phyloP scores from a whole-genome alignment of 148 eudicot genomes.

The Heliosperma pusillum region DNA sequence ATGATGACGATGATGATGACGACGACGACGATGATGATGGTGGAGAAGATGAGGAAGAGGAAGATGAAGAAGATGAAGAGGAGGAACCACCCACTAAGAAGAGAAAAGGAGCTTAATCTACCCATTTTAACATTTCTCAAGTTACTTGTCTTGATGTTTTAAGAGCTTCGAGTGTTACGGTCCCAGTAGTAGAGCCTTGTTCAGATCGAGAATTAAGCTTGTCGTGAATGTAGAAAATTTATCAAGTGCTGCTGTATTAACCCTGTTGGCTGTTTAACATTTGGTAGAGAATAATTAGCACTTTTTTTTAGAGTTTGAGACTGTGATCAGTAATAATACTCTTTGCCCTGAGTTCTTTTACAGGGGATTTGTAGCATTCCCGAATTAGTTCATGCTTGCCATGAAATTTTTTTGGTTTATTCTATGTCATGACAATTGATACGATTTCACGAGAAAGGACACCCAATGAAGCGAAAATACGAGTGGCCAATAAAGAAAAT shows the following conservation, averaged over 20 bases:
- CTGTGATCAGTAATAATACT: neutral
- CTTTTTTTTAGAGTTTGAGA: neutral
- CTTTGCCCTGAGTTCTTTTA: too few relatives aligned
- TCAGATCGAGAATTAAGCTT: slow-evolving; percentile 26
- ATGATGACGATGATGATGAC: slow-evolving; percentile 25
- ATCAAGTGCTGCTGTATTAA: slow-evolving; percentile 21
- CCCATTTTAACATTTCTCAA: neutral
- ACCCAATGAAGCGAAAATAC: too few relatives aligned
- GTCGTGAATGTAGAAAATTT: slow-evolving; percentile 19
- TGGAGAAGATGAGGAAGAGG: slow-evolving; percentile 25
- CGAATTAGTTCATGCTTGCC: too few relatives aligned
- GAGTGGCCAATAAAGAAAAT: too few relatives aligned
- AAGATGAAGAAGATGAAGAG: slow-evolving; percentile 30
- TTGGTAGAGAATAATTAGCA: slow-evolving; percentile 25
- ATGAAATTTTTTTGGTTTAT: too few relatives aligned
- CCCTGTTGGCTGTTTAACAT: slow-evolving; percentile 15
- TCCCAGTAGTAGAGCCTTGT: slow-evolving; percentile 3
- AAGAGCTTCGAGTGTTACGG: too few relatives aligned
- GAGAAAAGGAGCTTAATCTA: slow-evolving; percentile 32
- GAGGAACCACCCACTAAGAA: slow-evolving; percentile 41
- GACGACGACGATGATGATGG: slow-evolving; percentile 26
- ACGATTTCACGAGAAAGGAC: too few relatives aligned
- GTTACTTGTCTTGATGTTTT: slow-evolving; percentile 1
- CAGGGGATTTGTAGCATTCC: too few relatives aligned
- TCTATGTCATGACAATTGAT: too few relatives aligned